Evolutionary conservation across 345 rosid genomes (phyloP).

Genomic region (Rhodamnia argentea): DNA sequence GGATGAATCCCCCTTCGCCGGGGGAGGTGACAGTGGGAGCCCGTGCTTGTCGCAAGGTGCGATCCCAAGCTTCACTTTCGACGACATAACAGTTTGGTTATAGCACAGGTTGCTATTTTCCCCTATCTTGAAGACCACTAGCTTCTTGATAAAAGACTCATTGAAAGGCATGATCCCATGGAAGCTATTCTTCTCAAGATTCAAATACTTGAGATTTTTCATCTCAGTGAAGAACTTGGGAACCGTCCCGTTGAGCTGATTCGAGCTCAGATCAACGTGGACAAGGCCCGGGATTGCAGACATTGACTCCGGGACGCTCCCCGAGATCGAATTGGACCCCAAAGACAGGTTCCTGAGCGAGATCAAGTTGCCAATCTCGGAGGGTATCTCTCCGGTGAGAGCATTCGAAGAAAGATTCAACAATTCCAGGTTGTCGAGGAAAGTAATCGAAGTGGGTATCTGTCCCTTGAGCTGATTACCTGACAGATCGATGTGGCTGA

Average conservation of each 20-base stretch:
- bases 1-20: slow-evolving; percentile 39
- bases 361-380: slow-evolving; percentile 54
- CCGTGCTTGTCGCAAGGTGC: slow-evolving; percentile 87
- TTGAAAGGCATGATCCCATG: slow-evolving; percentile 87
- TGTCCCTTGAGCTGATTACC: slow-evolving; percentile 57
- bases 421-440: slow-evolving; percentile 49
- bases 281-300: slow-evolving; percentile 59
- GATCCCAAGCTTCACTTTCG: slow-evolving; percentile 79
- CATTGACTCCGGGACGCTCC: slow-evolving; percentile 70
- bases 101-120: slow-evolving; percentile 79
- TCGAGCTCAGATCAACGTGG: slow-evolving; percentile 79
- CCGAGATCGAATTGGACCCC: slow-evolving; percentile 70
- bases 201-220: slow-evolving; percentile 57
- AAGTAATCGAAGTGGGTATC: slow-evolving; percentile 59
- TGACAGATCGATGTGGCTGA: slow-evolving; percentile 73
- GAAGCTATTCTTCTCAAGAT: slow-evolving; percentile 61
- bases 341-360: slow-evolving; percentile 58
- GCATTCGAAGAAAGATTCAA: slow-evolving; percentile 58
- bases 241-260: slow-evolving; percentile 80
- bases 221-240: slow-evolving; percentile 61
- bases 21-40: slow-evolving; percentile 73
- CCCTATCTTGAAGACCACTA: slow-evolving; percentile 58
- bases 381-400: slow-evolving; percentile 61
- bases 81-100: slow-evolving; percentile 54
- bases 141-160: slow-evolving; percentile 47